A percentile compares a stretch with the other conserved stretches of the same genome.
These are phyloP conservation scores for Peltaster fructicola DNA, from an alignment of 2,329 filamentous ascomycete genomes.

Conservation along the genomic window DNA sequence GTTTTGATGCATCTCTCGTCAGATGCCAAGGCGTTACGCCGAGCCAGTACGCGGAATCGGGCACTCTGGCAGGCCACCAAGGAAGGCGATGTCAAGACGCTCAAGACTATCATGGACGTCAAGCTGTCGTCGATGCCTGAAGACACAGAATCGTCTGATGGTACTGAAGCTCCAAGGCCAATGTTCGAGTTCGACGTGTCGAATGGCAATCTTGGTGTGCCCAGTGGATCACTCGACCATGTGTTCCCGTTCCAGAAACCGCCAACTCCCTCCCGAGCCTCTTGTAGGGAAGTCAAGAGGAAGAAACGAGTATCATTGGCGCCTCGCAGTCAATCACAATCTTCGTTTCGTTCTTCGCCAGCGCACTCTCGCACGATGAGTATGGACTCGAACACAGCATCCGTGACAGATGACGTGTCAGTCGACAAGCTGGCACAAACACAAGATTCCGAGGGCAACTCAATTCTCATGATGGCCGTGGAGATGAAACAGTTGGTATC, in stretches of 20 bases:
- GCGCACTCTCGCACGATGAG: slow-evolving; percentile 66
- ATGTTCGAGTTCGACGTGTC: slow-evolving; percentile 6
- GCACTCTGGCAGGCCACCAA: slow-evolving; percentile 74
- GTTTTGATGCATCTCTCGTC: slow-evolving; percentile 74
- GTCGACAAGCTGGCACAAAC: slow-evolving; percentile 62
- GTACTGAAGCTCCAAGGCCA: slow-evolving; percentile 7
- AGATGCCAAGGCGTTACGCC: slow-evolving; percentile 65
- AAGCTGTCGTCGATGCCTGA: slow-evolving; percentile 3
- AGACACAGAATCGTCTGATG: too few species aligned
- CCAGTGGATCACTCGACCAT: slow-evolving; percentile 43
- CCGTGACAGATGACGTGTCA: slow-evolving; percentile 68
- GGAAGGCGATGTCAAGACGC: slow-evolving; percentile 55
- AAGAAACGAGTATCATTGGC: slow-evolving; percentile 79
- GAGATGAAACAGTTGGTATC: slow-evolving; percentile 47
- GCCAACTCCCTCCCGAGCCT: slow-evolving; percentile 23
- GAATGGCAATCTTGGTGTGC: slow-evolving; percentile 1
- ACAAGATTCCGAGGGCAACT: slow-evolving; percentile 54
- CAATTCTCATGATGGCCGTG: slow-evolving; percentile 44
- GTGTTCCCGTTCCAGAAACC: slow-evolving; percentile 79
- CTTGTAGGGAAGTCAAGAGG: slow-evolving; percentile 29
- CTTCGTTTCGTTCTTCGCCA: slow-evolving; percentile 53
- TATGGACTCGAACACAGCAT: slow-evolving; percentile 51
- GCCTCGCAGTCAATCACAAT: slow-evolving; percentile 62
- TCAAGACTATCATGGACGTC: slow-evolving; percentile 67
- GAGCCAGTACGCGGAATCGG: slow-evolving; percentile 72